Evolutionary conservation across 306 rosid species (phyloP).

Genomic region (Sesbania bispinosa): DNA sequence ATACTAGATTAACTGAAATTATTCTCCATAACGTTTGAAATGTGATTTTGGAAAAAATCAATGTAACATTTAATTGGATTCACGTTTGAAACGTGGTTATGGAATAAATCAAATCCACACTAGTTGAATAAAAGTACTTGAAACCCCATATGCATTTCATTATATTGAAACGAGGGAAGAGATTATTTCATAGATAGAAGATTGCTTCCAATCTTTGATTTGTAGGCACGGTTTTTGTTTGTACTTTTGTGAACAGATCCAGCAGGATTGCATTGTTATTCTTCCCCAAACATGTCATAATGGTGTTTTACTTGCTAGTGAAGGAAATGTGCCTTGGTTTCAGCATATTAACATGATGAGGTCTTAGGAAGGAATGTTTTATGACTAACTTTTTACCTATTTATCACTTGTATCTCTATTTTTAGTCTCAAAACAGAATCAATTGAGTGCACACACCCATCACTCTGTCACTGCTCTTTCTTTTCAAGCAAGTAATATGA

Average conservation of each 20-base stretch:
- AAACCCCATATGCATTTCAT: no score
- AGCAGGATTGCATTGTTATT: neutral
- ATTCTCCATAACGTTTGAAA: no score
- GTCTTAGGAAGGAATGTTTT: constrained; percentile 8
- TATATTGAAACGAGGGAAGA: no score
- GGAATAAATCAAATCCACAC: no score
- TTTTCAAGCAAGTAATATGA: constrained; percentile 9
- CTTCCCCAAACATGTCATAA: neutral
- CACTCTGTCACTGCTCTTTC: neutral
- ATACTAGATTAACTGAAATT: no score
- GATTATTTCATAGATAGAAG: no score
- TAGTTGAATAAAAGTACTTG: no score
- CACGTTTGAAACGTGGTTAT: no score
- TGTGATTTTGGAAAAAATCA: no score
- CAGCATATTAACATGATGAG: constrained; percentile 1
- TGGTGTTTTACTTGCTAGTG: constrained; percentile 13
- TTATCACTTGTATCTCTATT: neutral
- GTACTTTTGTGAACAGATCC: neutral
- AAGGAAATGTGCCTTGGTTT: constrained; percentile 18
- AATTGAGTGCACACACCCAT: neutral
- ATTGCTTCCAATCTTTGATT: no score
- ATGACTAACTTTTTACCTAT: neutral
- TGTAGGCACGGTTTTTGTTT: neutral
- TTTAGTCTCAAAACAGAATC: neutral
- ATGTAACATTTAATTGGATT: no score